Evolutionary conservation across 352 stramenopile species (phyloP), one percentile per base, ranked within the genome.

Genomic region (Hyaloperonospora brassicae): DNA sequence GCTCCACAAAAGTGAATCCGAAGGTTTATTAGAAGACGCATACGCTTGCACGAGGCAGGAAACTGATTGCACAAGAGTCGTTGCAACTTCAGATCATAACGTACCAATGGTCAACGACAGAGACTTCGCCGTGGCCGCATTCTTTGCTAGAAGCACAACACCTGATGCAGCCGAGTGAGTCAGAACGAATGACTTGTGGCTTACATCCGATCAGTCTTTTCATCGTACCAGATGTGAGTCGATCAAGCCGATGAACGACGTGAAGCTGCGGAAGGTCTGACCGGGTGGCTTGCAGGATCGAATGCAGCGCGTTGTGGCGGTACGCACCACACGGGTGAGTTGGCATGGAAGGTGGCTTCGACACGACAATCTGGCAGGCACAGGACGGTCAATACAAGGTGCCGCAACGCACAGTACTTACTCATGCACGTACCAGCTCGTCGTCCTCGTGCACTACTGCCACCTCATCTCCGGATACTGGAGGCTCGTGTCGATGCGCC

Each of bases 401-500:
- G 1, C 22, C 1, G 2, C 25, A 0, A 45, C 47, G 17, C 13
- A 17, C 7, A 12, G 40, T 17, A 43, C 42, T 14, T 2, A 45
- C 5, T 27, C 2, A 21, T 9, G 48, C 22, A 17, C 62, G 35
- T 57, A 97, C 74, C 57, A 96, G 35, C 44, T 89, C 71, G 38
- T 82, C 63, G 47, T 92, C 72, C 56, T 96, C 77, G 57, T 86
- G 63, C 10, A 91, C 70, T 49, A 96, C 75, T n/a, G 50, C 10
- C 42, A 97, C 70, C 13, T 92, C 76, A 21, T 93, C 73, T 24
- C 86, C 77, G 1, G 66, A 77, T 34, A 99, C 94, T 10, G 92
- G 93, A 21, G 96, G 96, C 76, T 99, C 96, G 60, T 98, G 95
- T 41, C 95, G 91, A 87, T 98, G 95, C 35, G 96, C 83, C 79